These are phyloP conservation scores for Dactylis glomerata DNA, from an alignment of 176 grass and related monocot genomes.

Conservation along the genomic window DNA sequence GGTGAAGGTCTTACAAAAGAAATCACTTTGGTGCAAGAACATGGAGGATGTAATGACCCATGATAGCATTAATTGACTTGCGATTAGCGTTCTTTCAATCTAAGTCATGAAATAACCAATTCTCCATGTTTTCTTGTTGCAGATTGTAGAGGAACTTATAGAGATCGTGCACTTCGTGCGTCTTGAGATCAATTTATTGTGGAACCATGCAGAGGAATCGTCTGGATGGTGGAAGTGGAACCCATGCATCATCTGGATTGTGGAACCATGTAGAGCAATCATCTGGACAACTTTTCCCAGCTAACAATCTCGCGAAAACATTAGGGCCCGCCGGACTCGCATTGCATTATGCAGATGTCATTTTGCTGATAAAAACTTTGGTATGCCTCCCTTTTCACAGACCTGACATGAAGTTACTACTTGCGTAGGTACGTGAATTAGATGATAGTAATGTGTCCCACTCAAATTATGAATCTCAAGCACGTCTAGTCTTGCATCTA, in stretches of 20 bases:
- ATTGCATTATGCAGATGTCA: slow-evolving; percentile 59
- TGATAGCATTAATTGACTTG: not conserved
- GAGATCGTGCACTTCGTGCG: slow-evolving; percentile 32
- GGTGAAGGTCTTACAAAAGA: slow-evolving; percentile 45
- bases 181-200: slow-evolving; percentile 42
- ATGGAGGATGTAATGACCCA: slow-evolving; percentile 45
- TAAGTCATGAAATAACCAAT: not conserved
- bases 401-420: not conserved
- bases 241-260: too few relatives aligned
- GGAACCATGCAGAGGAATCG: slow-evolving; percentile 19
- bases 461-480: too few relatives aligned
- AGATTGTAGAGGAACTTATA: slow-evolving; percentile 51
- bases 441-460: too few relatives aligned
- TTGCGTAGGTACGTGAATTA: too few relatives aligned
- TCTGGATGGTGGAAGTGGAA: too few relatives aligned
- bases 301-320: slow-evolving; percentile 1
- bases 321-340: slow-evolving; percentile 48
- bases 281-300: not conserved
- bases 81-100: not conserved
- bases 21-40: slow-evolving; percentile 56
- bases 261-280: too few relatives aligned
- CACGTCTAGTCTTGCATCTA: too few relatives aligned
- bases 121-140: slow-evolving; percentile 16
- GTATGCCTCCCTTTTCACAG: slow-evolving; percentile 13
- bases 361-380: slow-evolving; percentile 40